A percentile compares a stretch with the other conserved stretches of the same genome.
These are phyloP conservation scores for Globisporangium parvum DNA, from an alignment of 352 stramenopile species.

Conservation along the genomic window DNA sequence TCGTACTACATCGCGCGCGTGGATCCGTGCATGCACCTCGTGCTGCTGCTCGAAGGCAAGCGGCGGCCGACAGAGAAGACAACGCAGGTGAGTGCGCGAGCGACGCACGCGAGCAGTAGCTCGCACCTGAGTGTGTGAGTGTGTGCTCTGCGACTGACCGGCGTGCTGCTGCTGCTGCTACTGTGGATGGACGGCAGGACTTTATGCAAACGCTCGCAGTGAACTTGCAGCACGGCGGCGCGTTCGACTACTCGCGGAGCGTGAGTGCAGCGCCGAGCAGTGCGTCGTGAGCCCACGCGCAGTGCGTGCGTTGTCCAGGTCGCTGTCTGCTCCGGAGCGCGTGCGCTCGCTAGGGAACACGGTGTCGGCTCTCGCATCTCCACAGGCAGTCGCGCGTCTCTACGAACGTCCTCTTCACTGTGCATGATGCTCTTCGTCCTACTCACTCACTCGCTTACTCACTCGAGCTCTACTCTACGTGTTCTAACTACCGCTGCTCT, in stretches of 20 bases:
- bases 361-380: neutral
- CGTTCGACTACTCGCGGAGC: slow-evolving; percentile 33
- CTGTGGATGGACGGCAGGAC: slow-evolving; percentile 31
- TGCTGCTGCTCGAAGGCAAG: slow-evolving; percentile 65
- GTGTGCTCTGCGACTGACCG: too few relatives aligned
- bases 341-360: neutral
- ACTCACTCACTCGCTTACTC: too few relatives aligned
- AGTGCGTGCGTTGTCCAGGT: too few relatives aligned
- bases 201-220: slow-evolving; percentile 79
- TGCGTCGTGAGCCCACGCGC: too few relatives aligned
- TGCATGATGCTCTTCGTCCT: too few relatives aligned
- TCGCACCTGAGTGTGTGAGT: too few relatives aligned
- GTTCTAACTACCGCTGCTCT: neutral
- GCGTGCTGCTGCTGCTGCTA: neutral
- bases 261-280: slow-evolving; percentile 12
- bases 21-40: slow-evolving; percentile 68
- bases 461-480: neutral
- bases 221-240: slow-evolving; percentile 69
- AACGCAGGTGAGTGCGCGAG: slow-evolving; percentile 35
- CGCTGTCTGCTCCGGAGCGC: neutral
- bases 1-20: slow-evolving; percentile 75
- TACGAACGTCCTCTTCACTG: neutral
- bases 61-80: slow-evolving; percentile 66
- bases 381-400: neutral
- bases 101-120: neutral